Evolutionary conservation across 176 grass and related monocot species (phyloP).

Genomic region (Eragrostis curvula): DNA sequence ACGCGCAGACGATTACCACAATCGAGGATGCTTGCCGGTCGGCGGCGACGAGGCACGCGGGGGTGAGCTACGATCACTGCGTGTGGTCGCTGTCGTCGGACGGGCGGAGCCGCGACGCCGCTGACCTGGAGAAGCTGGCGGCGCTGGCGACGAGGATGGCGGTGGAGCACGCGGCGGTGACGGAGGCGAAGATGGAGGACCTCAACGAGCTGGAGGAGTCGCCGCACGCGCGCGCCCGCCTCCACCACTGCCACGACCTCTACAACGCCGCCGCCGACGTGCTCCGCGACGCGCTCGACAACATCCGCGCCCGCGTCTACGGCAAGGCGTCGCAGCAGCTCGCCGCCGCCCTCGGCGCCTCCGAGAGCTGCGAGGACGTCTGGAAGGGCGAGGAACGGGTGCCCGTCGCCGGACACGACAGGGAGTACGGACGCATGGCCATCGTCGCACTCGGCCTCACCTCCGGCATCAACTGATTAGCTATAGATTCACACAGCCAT

Average conservation of each 20-base stretch:
- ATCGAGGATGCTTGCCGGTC: constrained; percentile 48
- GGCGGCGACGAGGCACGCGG: neutral
- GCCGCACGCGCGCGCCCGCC: constrained; percentile 27
- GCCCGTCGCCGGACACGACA: constrained; percentile 32
- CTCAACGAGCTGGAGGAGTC: constrained; percentile 44
- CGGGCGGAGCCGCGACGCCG: constrained; percentile 8
- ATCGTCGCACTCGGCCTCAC: constrained; percentile 38
- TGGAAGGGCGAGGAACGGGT: constrained; percentile 44
- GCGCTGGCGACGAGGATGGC: constrained; percentile 38
- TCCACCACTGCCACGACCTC: constrained; percentile 44
- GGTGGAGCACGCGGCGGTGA: constrained; percentile 45
- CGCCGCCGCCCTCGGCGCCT: constrained; percentile 35
- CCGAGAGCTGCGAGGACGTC: constrained; percentile 64
- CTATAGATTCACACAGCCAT: too few species aligned
- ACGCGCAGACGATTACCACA: neutral
- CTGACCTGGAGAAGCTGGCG: constrained; percentile 40
- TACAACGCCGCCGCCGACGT: constrained; percentile 45
- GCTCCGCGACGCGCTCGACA: constrained; percentile 60
- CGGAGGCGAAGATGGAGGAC: constrained; percentile 47
- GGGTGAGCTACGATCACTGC: constrained; percentile 47
- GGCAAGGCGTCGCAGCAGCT: constrained; percentile 51
- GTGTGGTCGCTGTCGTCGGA: constrained; percentile 37
- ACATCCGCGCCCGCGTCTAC: constrained; percentile 48
- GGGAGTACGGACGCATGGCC: constrained; percentile 56
- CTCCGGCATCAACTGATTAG: constrained; percentile 1